Evolutionary conservation across 2,329 filamentous ascomycete species (phyloP), one percentile per base, ranked within the genome.

Genomic region (Sporothrix euskadiensis): DNA sequence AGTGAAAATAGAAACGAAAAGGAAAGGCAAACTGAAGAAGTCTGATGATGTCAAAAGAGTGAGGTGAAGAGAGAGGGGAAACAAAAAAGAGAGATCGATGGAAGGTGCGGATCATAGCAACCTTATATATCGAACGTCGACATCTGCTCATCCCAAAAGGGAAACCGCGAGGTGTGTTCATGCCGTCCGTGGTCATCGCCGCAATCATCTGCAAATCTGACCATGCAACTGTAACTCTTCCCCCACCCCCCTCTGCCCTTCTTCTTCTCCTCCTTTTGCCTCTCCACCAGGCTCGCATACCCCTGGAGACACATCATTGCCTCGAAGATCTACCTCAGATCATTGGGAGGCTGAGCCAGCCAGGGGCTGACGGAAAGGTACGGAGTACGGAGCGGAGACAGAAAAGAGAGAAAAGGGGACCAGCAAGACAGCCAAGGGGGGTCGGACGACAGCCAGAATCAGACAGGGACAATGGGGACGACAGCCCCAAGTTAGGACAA

Each of bases 71-170:
- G 26, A 63, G 44, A 47, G 16, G 32, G 22, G 47, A 71, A 73
- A 61, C 14, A 26, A 63, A 57, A 73, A 26, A 49, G 14, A 49
- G 6, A 32, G 41, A 61, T 69, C 47, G 49, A 56, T 59, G 49
- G 61, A 68, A 57, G 49, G 39, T 44, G 57, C 44, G 63, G 52
- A 69, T 61, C 71, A 69, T 73, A 69, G 63, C 71, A 66, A 66
- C 30, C 59, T 66, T 72, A 72, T 30, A 72, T 72, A 56, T 66
- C 59, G 30, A 26, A 57, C 39, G 14, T 65, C 57, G 49, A 22
- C 35, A 41, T n/a, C 19, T 3, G 7, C 57, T n/a, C 41, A 47
- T 57, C 59, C 12, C 41, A 16, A 49, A 52, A 52, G 22, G 59
- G 59, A 65, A 66, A 26, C 22, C 39, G 16, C 16, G 35, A 44